Evolutionary conservation across 2,329 filamentous ascomycete genomes (phyloP), one percentile per base, ranked within the genome.

Genomic region (Spiromastix sp.): DNA sequence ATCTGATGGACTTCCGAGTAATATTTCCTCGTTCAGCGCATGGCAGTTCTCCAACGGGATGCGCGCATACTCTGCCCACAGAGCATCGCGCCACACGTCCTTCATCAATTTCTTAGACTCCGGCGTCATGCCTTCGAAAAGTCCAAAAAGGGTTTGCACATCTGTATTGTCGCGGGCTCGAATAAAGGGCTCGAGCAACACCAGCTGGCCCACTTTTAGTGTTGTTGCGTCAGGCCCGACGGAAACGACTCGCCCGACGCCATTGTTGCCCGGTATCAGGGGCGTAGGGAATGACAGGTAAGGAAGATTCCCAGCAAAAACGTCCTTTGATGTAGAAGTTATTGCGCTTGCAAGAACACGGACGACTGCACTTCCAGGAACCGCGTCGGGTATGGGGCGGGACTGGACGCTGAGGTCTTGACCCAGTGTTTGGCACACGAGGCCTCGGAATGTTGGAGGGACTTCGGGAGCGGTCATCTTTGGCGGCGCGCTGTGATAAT

Each of bases 201-300:
- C 44, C 5, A 46, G 43, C 32, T 47, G 45, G 15, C 42, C 44
- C 11, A 40, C 11, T 30, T 33, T n/a, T 4, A 46, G 34, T 19
- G 24, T 44, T 9, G 44, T 47, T 9, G 45, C 36, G 19, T 47
- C 44, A 6, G 38, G 41, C 15, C 41, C 38, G 4, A 35, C n/a
- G 13, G 36, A 63, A 7, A 57, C 60, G 20, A 66, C 52, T 32
- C 57, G 55, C 11, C 65, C 64, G 20, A 59, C 56, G 5, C 62
- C 66, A 28, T 59, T 52, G 8, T 51, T 49, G 1, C 66, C 41
- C 12, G 43, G 41, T 12, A 39, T 33, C 30, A 27, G 39, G 36
- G 32, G 43, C 6, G 36, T 27, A 13, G 43, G 38, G 24, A 40
- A 35, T 8, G 32, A 40, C 27, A 46, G 40, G 29, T 34, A 29